Conservation (phyloP, 2,329 filamentous ascomycete species). For the Aaosphaeria arxii region DNA sequence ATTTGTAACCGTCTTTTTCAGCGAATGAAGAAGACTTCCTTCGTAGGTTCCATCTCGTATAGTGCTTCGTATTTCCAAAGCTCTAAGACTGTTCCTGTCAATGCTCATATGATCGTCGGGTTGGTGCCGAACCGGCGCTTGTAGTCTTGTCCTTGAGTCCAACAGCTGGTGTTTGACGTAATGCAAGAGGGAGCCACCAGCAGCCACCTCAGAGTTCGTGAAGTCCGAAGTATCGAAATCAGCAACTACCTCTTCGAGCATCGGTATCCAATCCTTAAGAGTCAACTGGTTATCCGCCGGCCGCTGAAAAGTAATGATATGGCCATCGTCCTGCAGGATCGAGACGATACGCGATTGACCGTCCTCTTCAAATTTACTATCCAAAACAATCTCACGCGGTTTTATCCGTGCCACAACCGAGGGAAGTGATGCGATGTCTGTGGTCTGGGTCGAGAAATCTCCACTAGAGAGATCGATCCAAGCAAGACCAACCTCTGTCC, state of each 20-base stretch:
- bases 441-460: conserved; percentile 82
- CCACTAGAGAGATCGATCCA: conserved; percentile 97
- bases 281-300: conserved; percentile 42
- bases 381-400: conserved; percentile 80
- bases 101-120: conserved; percentile 80
- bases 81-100: conserved; percentile 85
- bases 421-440: conserved; percentile 68
- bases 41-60: conserved; percentile 74
- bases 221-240: conserved; percentile 56
- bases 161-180: conserved; percentile 80
- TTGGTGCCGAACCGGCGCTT: conserved; percentile 74
- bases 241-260: conserved; percentile 73
- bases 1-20: conserved; percentile 86
- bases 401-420: conserved; percentile 79
- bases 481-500: conserved; percentile 67
- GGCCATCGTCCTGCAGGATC: conserved; percentile 70
- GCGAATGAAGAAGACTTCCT: conserved; percentile 85
- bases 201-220: conserved; percentile 65
- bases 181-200: conserved; percentile 76
- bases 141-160: conserved; percentile 75
- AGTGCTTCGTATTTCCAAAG: conserved; percentile 84
- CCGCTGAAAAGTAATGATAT: conserved; percentile 71
- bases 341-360: conserved; percentile 60
- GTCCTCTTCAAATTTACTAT: conserved; percentile 53
- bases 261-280: conserved; percentile 66